These are phyloP conservation scores for Henckelia pumila DNA, from an alignment of 257 asterid genomes.

Conservation along the genomic window DNA sequence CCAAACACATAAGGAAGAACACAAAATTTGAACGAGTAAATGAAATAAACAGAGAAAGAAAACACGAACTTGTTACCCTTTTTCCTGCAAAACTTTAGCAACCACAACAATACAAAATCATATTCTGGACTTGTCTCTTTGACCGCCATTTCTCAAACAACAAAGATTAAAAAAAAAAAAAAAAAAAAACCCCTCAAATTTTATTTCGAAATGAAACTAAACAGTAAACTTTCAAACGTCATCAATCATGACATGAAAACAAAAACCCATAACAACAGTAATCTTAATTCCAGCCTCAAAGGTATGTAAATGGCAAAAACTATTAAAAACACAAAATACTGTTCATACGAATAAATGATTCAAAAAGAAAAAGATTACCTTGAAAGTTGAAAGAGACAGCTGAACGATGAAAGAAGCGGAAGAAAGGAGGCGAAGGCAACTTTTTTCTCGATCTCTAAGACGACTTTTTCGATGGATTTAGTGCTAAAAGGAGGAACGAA, in stretches of 20 bases:
- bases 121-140: neutral
- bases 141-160: neutral
- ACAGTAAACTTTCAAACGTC: neutral
- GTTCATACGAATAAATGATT: neutral
- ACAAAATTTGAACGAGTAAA: neutral
- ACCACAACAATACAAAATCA: neutral
- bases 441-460: neutral
- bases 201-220: neutral
- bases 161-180: too few species aligned
- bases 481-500: neutral
- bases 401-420: neutral
- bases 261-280: neutral
- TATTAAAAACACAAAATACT: too few species aligned
- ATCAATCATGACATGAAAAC: neutral
- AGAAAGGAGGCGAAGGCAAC: neutral
- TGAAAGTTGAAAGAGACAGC: neutral
- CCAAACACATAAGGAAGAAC: neutral
- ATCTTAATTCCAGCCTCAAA: neutral
- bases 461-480: neutral
- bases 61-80: neutral
- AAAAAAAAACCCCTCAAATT: too few species aligned
- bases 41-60: neutral
- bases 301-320: neutral
- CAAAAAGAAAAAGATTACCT: neutral
- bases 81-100: neutral